Conservation (phyloP, 2,329 filamentous ascomycete species). For the Microcera coccophila region DNA sequence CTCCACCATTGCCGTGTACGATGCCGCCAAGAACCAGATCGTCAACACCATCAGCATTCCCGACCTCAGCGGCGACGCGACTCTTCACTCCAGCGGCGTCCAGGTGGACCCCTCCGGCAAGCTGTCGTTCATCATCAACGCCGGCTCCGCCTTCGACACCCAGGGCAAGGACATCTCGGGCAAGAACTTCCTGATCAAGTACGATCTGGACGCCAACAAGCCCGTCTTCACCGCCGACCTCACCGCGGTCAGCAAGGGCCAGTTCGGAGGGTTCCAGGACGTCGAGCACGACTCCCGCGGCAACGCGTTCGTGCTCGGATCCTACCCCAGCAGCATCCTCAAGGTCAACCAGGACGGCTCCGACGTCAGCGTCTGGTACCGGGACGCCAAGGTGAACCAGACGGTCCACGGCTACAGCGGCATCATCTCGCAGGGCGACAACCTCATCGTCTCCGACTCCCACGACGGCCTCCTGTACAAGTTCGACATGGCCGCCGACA, state of each 20-base stretch:
- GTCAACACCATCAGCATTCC: slow-evolving; percentile 25
- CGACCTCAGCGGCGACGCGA: slow-evolving; percentile 29
- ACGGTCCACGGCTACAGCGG: slow-evolving; percentile 17
- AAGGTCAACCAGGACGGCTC: slow-evolving; percentile 30
- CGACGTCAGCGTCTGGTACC: slow-evolving; percentile 30
- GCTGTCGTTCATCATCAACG: slow-evolving; percentile 35
- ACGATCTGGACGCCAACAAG: slow-evolving; percentile 23
- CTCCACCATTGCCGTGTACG: no score
- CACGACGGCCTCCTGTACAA: slow-evolving; percentile 32
- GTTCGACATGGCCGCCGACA: slow-evolving; percentile 27
- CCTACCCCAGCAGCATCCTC: slow-evolving; percentile 35
- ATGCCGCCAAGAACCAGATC: slow-evolving; percentile 20
- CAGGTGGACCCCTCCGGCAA: slow-evolving; percentile 32
- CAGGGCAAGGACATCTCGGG: slow-evolving; percentile 33
- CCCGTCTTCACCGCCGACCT: slow-evolving; percentile 34
- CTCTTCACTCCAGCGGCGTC: slow-evolving; percentile 36
- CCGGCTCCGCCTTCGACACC: slow-evolving; percentile 34
- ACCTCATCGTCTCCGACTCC: slow-evolving; percentile 31
- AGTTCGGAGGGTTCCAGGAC: slow-evolving; percentile 39
- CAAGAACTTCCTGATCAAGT: slow-evolving; percentile 36
- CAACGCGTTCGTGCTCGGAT: slow-evolving; percentile 37
- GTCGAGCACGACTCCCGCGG: slow-evolving; percentile 34
- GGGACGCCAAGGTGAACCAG: slow-evolving; percentile 25
- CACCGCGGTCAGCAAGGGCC: slow-evolving; percentile 24
- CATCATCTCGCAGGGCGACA: slow-evolving; percentile 9